Base-by-base conservation (phyloP, 2,329 filamentous ascomycete species). In the Pseudocercospora pini-densiflorae region DNA sequence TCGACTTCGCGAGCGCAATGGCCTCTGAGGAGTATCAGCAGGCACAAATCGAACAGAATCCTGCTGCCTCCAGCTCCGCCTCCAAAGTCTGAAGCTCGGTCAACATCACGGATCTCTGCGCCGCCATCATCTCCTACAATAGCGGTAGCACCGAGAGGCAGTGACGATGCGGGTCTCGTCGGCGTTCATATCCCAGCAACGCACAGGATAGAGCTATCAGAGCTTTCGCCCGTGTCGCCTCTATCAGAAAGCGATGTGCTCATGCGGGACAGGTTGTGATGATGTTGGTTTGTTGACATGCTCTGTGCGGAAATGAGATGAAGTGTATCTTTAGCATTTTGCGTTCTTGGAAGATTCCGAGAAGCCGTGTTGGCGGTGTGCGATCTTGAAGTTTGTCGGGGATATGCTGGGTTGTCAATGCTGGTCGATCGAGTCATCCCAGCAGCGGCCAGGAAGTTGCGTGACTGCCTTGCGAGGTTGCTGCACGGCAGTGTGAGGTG, bases 41-140 rank as follows among this genome's bases (percentile, higher is more conserved):
- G 57, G 36, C 57, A 59, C 33, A 24, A 47, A 10, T 23, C 57
- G 16, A 47, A 45, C 24, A n/a, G 57, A 29, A 59, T 27, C 29
- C 7, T 27, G 51, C 14, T 65, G 47, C 65, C 61, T 21, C 65
- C 61, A n/a, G 47, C 33, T 47, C 61, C 65, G n/a, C 58, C 61
- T 8, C 57, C 58, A n/a, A 67, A 64, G 29, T 24, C 45, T 51
- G 19, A 53, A n/a, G 23, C 55, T 33, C 16, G 36, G 24, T 43
- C 59, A 7, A 57, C 27, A 49, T 24, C 21, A 24, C 47, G 47
- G 21, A 19, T 51, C 5, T 55, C 16, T 29, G 59, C 59, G 45
- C 59, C 64, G 24, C 64, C 59, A 49, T 59, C 65, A 53, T 64
- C 62, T 49, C 57, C 62, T 36, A 47, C 57, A n/a, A 36, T 60